Percentiles rank a stretch among this genome's conserved stretches.
phyloP scores from a whole-genome alignment of 2,329 filamentous ascomycete species.

The Furcasterigmium sp. region DNA sequence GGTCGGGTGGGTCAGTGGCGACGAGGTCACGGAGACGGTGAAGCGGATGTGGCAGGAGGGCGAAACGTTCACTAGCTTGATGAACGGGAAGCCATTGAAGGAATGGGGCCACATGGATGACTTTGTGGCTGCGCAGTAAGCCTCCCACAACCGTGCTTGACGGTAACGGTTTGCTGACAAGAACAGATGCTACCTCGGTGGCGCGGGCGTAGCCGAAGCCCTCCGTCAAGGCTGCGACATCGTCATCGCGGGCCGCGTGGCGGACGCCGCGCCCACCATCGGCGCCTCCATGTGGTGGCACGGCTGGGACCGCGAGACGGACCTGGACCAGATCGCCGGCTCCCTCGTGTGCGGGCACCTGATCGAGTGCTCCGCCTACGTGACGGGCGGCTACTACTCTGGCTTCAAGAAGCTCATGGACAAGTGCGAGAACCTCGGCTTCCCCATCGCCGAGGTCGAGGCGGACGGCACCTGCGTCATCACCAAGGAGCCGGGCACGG shows the following conservation, averaged over 20 bases:
- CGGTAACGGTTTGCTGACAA: background rate
- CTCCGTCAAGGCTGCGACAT: conserved; percentile 33
- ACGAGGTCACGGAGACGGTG: conserved; percentile 25
- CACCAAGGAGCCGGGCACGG: conserved; percentile 18
- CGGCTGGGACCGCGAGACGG: conserved; percentile 38
- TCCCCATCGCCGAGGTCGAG: conserved; percentile 44
- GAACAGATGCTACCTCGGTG: conserved; percentile 12
- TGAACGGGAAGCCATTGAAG: conserved; percentile 16
- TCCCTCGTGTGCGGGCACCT: conserved; percentile 46
- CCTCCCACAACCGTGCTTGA: rapidly evolving
- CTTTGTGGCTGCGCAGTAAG: conserved; percentile 6
- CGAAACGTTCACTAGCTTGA: conserved; percentile 17
- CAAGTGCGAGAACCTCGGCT: conserved; percentile 34
- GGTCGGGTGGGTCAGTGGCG: conserved; percentile 30
- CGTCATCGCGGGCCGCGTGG: conserved; percentile 41
- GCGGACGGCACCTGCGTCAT: conserved; percentile 28
- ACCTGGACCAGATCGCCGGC: conserved; percentile 46
- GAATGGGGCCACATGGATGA: conserved; percentile 16
- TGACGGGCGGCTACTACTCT: conserved; percentile 48
- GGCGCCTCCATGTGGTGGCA: conserved; percentile 53
- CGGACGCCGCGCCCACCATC: conserved; percentile 47
- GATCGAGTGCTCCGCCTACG: conserved; percentile 49
- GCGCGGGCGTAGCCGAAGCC: conserved; percentile 12
- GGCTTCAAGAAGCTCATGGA: conserved; percentile 37
- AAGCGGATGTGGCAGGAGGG: conserved; percentile 13